These are phyloP conservation scores for Novymonas esmeraldas DNA, from an alignment of 208 protist species.

Conservation along the genomic window DNA sequence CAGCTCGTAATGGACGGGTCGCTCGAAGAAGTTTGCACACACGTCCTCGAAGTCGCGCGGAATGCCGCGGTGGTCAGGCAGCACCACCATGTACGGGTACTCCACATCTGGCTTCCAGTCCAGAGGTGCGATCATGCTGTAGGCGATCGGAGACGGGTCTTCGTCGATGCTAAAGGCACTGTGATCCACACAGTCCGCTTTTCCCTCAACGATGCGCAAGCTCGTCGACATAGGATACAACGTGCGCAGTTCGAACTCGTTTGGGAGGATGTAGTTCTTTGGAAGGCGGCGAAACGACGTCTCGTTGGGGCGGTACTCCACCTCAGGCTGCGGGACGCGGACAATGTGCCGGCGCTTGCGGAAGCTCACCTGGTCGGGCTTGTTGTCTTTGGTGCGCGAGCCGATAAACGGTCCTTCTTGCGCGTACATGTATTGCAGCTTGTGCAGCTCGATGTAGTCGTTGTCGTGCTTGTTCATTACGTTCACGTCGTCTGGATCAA, in stretches of 20 bases:
- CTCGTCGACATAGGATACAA: slow-evolving; percentile 82
- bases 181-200: slow-evolving; percentile 83
- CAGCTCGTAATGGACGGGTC: slow-evolving; percentile 60
- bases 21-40: slow-evolving; percentile 88
- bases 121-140: slow-evolving; percentile 78
- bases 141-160: slow-evolving; percentile 67
- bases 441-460: slow-evolving; percentile 59
- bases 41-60: slow-evolving; percentile 87
- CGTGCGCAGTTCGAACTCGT: slow-evolving; percentile 82
- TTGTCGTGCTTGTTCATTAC: slow-evolving; percentile 48
- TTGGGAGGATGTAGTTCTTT: slow-evolving; percentile 69
- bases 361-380: slow-evolving; percentile 38
- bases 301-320: slow-evolving; percentile 72
- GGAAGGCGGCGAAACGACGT: slow-evolving; percentile 84
- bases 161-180: slow-evolving; percentile 70
- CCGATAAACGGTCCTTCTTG: slow-evolving; percentile 85
- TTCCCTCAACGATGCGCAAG: slow-evolving; percentile 62
- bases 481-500: slow-evolving; percentile 47
- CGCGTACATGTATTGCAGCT: slow-evolving; percentile 78
- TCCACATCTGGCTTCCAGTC: slow-evolving; percentile 60
- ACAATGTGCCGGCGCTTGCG: slow-evolving; percentile 62
- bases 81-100: slow-evolving; percentile 84
- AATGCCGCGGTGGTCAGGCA: slow-evolving; percentile 76
- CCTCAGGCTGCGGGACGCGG: slow-evolving; percentile 73
- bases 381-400: slow-evolving; percentile 62